Evolutionary conservation across 768 basidiomycete species (phyloP), one percentile per base, ranked within the genome.

Genomic region (Xerocomellus intermedius): DNA sequence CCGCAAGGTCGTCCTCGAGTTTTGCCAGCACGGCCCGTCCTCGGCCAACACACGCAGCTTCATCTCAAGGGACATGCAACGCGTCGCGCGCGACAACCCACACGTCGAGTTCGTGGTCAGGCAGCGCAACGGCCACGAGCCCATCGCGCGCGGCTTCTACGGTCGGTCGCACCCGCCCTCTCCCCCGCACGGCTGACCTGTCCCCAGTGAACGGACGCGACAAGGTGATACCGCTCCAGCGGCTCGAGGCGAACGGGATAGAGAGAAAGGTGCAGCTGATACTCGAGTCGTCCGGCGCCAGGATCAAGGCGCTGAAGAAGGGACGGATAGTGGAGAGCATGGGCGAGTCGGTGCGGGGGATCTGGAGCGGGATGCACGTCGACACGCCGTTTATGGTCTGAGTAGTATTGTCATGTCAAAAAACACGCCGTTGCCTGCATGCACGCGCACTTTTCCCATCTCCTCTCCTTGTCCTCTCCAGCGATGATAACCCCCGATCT

Each of bases 311-410:
- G 14, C 74, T 94, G 65, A 92, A 93, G 69, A 81, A 76, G 44
- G 64, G 66, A 1, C 72, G 83, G 55, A 77, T 81, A 17, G 87
- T 96, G 28, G 84, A 90, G 76, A 91, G 88, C 65, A 82, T 81
- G 28, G 85, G 87, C 47, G 89, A 91, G 74, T 81, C 90, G 17
- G 79, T 89, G 10, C 84, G 93, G 69, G 93, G 93, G 50, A 90
- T 94, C 59, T 94, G 91, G 92, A 89, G 87, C 67, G 91, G 92
- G 19, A 73, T 94, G 58, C 93, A 95, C 63, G 88, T 88, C 60
- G 82, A 85, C 63, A 81, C 85, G 52, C 85, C 87, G 17, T 82
- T 79, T 75, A 75, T 73, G 55, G 77, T 83, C 66, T 80, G 59
- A 64, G 55, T 67, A 62, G 45, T 41, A 36, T 33, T 32, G 46